phyloP scores from a whole-genome alignment of 2,329 filamentous ascomycete species.

The Eurotiales sp. region DNA sequence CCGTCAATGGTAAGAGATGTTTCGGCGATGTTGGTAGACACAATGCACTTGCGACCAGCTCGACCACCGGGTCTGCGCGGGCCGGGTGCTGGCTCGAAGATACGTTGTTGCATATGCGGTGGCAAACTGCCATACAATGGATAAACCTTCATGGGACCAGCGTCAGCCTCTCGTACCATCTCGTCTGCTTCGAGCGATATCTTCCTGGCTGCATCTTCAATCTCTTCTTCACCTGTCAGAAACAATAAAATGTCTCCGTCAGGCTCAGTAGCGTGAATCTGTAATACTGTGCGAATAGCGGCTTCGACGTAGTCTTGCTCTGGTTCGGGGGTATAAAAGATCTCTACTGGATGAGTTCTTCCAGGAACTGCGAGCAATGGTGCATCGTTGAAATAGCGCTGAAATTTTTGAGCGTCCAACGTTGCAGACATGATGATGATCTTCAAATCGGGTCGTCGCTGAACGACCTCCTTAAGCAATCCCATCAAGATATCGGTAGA shows the following conservation, averaged over 20 bases:
- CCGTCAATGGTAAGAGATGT: conserved; percentile 97
- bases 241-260: conserved; percentile 94
- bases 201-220: conserved; percentile 92
- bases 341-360: conserved; percentile 92
- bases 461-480: conserved; percentile 83
- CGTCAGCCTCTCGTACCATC: conserved; percentile 84
- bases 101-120: conserved; percentile 87
- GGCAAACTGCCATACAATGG: conserved; percentile 92
- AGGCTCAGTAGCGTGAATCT: conserved; percentile 89
- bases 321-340: conserved; percentile 95
- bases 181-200: conserved; percentile 89
- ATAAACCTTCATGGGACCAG: conserved; percentile 84
- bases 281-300: conserved; percentile 86
- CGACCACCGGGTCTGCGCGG: conserved; percentile 70
- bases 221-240: conserved; percentile 96
- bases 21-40: conserved; percentile 97
- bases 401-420: conserved; percentile 95
- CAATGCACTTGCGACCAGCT: conserved; percentile 88
- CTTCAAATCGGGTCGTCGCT: conserved; percentile 82
- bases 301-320: conserved; percentile 97
- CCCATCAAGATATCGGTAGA: conserved; percentile 98
- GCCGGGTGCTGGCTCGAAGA: conserved; percentile 84
- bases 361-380: conserved; percentile 91
- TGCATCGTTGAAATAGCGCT: conserved; percentile 92
- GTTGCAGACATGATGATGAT: conserved; percentile 99